A percentile compares a stretch with the other conserved stretches of the same genome.
Conservation (phyloP, 1,284 basidiomycete species). For the Leccinum discolor region DNA sequence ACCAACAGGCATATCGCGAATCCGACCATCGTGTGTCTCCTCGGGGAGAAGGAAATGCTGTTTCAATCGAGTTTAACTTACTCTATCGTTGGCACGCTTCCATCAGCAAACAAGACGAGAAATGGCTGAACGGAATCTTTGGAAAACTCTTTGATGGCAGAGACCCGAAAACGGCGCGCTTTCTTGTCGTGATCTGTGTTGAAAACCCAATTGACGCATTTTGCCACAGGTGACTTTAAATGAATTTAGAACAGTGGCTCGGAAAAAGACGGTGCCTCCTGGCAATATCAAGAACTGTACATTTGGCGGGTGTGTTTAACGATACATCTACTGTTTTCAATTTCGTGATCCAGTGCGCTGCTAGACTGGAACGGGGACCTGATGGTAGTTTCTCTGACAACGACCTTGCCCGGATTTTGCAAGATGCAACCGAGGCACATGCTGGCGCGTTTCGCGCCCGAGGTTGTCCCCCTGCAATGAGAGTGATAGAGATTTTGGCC, state of each 20-base stretch:
- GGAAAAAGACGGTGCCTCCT: conserved; percentile 35
- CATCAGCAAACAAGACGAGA: conserved; percentile 57
- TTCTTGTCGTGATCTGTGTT: conserved; percentile 1
- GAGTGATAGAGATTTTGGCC: conserved; percentile 72
- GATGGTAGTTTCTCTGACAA: conserved; percentile 68
- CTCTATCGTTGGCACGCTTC: conserved; percentile 79
- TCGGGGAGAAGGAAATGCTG: conserved; percentile 71
- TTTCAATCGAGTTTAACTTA: conserved; percentile 75
- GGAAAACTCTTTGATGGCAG: conserved; percentile 41
- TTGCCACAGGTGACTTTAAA: conserved; percentile 38
- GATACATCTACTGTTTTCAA: background rate
- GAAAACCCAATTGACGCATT: conserved; percentile 5
- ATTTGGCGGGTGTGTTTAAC: conserved; percentile 43
- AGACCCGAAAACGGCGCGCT: conserved; percentile 39
- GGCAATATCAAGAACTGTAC: conserved; percentile 46
- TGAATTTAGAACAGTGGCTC: conserved; percentile 44
- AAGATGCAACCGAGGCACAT: conserved; percentile 62
- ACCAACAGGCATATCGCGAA: conserved; percentile 25
- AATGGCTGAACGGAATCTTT: conserved; percentile 61
- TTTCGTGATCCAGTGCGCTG: background rate
- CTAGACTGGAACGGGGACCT: conserved; percentile 51
- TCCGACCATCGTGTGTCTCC: conserved; percentile 35
- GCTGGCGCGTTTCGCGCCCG: conserved; percentile 80
- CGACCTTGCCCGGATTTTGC: conserved; percentile 67
- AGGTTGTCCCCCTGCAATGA: conserved; percentile 68